phyloP scores from a whole-genome alignment of 2,329 filamentous ascomycete species.

The Lasiodiplodia gonubiensis region DNA sequence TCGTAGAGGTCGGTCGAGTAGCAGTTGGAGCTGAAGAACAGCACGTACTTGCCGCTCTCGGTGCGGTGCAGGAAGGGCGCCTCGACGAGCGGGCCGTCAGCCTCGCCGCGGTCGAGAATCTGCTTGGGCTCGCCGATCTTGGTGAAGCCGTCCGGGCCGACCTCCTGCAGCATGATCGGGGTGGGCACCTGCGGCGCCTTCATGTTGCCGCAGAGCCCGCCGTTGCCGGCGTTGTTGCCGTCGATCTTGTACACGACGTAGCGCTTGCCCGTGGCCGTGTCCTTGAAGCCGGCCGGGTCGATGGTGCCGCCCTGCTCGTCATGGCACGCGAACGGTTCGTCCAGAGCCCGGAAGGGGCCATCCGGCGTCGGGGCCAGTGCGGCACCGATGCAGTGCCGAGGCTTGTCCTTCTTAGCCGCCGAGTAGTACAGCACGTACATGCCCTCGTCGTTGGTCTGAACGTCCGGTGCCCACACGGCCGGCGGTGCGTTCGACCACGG shows the following conservation, averaged over 20 bases:
- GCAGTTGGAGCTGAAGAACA: constrained; percentile 69
- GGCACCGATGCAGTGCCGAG: constrained; percentile 64
- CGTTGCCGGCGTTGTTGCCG: constrained; percentile 60
- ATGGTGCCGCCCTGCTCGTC: constrained; percentile 61
- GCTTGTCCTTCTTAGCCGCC: constrained; percentile 50
- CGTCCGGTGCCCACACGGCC: constrained; percentile 45
- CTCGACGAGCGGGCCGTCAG: constrained; percentile 64
- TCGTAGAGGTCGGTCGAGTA: constrained; percentile 62
- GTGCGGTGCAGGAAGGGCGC: constrained; percentile 62
- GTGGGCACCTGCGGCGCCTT: constrained; percentile 51
- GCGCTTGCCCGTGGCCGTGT: constrained; percentile 56
- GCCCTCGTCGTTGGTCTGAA: constrained; percentile 45
- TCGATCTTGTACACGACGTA: constrained; percentile 72
- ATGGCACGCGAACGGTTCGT: constrained; percentile 59
- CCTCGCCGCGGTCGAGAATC: constrained; percentile 53
- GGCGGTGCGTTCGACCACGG: constrained; percentile 31
- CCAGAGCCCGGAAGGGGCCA: constrained; percentile 60
- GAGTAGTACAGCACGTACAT: constrained; percentile 67
- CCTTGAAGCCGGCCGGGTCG: constrained; percentile 65
- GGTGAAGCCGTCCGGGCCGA: constrained; percentile 59
- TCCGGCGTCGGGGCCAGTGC: constrained; percentile 55
- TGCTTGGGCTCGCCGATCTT: constrained; percentile 56
- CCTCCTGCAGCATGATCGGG: constrained; percentile 63
- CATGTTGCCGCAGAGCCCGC: constrained; percentile 56
- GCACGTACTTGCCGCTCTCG: constrained; percentile 58